Base-by-base conservation (phyloP, 495 filamentous ascomycete genomes). In the Podospora pseudocomata region DNA sequence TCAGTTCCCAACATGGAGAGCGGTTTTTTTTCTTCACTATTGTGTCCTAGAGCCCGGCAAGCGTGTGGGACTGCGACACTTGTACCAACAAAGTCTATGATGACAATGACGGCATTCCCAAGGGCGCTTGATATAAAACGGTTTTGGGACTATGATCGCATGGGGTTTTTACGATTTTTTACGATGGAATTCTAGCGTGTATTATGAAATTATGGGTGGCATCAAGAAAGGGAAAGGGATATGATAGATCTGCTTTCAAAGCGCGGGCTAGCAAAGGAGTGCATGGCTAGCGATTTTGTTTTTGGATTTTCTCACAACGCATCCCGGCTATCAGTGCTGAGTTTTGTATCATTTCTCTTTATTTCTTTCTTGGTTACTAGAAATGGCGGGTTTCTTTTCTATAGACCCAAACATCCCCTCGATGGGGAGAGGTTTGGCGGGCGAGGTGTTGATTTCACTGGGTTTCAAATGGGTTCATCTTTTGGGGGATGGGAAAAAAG, bases 321-420 rank as follows among this genome's bases (percentile, higher is more conserved):
- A 49, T 13, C 39, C 39, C 39, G 2, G 39, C 39, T 49, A 49
- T 49, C 39, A 49, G 39, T 49, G 39, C 39, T 49, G 18, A 13
- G 59, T 30, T 28, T 61, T 28, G 20, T 61, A 26, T 61, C 59
- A 61, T 28, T 61, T 61, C 19, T 61, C 23, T 26, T 61, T 61
- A 1, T 30, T 61, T 18, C 20, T 30, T 11, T 30, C 20, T 30
- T 11, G 16, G 26, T 28, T 49, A 49, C 15, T 49, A 49, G 39
- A 49, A 49, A 49, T 49, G 39, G 39, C 15, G 39, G 39, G 39
- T 11, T 16, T 49, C 39, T 23, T 23, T 23, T 23, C 20, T 23
- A 49, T 49, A 49, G 39, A 49, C 39, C 39, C 9, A 49, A 49
- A 2, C 39, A 11, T 11, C 39, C 39, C 39, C 39, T 49, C 39